phyloP scores from a whole-genome alignment of 192 early-diverging fungal genomes.

The Backusella morwellensis region DNA sequence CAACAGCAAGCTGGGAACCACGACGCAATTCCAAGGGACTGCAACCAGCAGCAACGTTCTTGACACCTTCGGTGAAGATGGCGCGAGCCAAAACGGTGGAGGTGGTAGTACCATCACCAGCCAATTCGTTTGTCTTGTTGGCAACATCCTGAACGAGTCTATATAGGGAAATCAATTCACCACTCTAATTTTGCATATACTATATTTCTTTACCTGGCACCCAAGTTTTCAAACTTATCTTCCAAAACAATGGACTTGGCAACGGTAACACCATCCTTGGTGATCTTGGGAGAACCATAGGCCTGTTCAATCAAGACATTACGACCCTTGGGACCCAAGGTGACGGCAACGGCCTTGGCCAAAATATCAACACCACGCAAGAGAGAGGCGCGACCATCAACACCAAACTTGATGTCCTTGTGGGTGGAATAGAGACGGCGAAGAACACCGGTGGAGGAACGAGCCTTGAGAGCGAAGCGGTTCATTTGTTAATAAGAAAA shows the following conservation, averaged over 20 bases:
- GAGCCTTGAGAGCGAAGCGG: conserved; percentile 30
- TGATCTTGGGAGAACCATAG: conserved; percentile 98
- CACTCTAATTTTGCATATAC: too few species aligned
- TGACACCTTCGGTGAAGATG: conserved; percentile 98
- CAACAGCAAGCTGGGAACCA: conserved; percentile 92
- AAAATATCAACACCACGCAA: conserved; percentile 95
- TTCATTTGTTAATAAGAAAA: conserved; percentile 20
- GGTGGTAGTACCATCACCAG: conserved; percentile 99
- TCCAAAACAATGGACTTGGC: conserved; percentile 96
- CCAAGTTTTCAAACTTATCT: conserved; percentile 99
- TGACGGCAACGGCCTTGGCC: conserved; percentile 98
- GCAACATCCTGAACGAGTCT: conserved; percentile 99
- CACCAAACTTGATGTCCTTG: conserved; percentile 97
- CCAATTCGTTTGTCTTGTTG: conserved; percentile 99
- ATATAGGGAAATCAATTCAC: background rate
- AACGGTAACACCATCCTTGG: conserved; percentile 99
- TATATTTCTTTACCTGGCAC: conserved; percentile 64
- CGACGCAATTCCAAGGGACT: conserved; percentile 98
- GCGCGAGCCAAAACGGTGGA: conserved; percentile 97
- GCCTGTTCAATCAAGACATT: conserved; percentile 98
- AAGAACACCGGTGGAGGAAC: conserved; percentile 31
- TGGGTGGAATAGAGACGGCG: conserved; percentile 77
- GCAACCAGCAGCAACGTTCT: conserved; percentile 98
- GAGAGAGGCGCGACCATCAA: conserved; percentile 90
- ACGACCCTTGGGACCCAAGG: conserved; percentile 98